Evolutionary conservation across 129 eudicot genomes (phyloP).

Genomic region (Flaveria ramosissima): DNA sequence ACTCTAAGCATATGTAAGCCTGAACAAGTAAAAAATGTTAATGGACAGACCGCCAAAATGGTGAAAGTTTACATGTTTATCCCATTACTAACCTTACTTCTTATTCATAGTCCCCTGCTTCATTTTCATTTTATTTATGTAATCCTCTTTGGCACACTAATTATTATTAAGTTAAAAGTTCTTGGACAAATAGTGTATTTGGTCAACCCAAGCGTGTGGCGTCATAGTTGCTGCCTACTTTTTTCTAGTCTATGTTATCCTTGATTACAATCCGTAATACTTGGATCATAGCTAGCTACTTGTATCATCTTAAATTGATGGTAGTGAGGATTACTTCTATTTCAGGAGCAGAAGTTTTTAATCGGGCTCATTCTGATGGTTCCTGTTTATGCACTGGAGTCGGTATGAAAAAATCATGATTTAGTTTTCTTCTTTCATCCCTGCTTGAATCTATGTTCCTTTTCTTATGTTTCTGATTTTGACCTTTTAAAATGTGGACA

Average conservation of each 20-base stretch:
- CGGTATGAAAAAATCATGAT: constrained; percentile 42
- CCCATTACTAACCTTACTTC: not conserved
- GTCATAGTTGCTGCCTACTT: not conserved
- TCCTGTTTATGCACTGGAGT: constrained; percentile 86
- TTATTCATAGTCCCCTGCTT: no score
- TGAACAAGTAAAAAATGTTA: not conserved
- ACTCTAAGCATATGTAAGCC: not conserved
- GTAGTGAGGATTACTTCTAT: constrained; percentile 23
- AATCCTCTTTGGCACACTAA: not conserved
- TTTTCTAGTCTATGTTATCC: constrained; percentile 1
- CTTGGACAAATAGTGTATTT: not conserved
- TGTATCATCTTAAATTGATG: constrained; percentile 16
- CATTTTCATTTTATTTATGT: not conserved
- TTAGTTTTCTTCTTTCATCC: not conserved
- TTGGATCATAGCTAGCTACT: constrained; percentile 7
- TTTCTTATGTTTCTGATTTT: constrained; percentile 24
- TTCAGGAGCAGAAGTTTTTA: constrained; percentile 84
- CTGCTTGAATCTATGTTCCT: not conserved
- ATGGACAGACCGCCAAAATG: not conserved
- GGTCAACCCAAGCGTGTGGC: not conserved
- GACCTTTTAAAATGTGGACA: constrained; percentile 29
- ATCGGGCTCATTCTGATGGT: constrained; percentile 83
- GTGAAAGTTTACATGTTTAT: not conserved
- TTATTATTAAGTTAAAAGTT: not conserved
- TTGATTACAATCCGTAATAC: constrained; percentile 2